These are phyloP conservation scores for Hanseniaspora meyeri DNA, from an alignment of 805 yeast genomes.

Conservation along the genomic window DNA sequence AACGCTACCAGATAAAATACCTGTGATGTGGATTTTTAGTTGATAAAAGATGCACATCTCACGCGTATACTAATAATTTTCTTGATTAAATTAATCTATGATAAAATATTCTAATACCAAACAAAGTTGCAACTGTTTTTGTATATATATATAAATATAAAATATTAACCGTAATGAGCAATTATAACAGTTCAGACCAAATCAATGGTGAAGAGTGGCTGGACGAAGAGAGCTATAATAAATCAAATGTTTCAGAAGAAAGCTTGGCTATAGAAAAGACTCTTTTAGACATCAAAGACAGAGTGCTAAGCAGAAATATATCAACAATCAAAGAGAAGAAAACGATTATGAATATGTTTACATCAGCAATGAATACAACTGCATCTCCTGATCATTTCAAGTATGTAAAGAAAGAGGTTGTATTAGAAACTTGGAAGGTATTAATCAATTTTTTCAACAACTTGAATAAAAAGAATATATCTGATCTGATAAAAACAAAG, in stretches of 20 bases:
- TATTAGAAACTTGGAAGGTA: not conserved
- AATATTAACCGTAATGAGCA: too few species aligned
- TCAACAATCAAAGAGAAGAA: conserved; percentile 2
- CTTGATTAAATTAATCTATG: too few species aligned
- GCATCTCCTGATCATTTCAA: not conserved
- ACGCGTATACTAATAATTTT: too few species aligned
- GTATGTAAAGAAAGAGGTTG: not conserved
- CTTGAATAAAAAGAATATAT: not conserved
- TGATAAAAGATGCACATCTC: too few species aligned
- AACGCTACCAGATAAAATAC: too few species aligned
- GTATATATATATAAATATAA: too few species aligned
- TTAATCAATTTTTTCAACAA: not conserved
- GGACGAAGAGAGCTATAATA: not conserved
- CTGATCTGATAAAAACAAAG: conserved; percentile 3
- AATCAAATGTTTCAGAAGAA: not conserved
- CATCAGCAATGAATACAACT: not conserved
- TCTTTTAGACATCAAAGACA: not conserved
- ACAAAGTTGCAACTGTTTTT: too few species aligned
- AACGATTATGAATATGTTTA: not conserved
- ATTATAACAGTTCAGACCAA: not conserved
- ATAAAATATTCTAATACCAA: too few species aligned
- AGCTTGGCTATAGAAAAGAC: not conserved
- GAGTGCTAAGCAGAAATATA: not conserved
- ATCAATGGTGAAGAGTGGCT: not conserved
- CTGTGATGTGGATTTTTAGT: too few species aligned